A percentile compares a stretch with the other conserved stretches of the same genome.
These are phyloP conservation scores for Arthrocladium fulminans DNA, from an alignment of 2,329 filamentous ascomycete species.

Conservation along the genomic window DNA sequence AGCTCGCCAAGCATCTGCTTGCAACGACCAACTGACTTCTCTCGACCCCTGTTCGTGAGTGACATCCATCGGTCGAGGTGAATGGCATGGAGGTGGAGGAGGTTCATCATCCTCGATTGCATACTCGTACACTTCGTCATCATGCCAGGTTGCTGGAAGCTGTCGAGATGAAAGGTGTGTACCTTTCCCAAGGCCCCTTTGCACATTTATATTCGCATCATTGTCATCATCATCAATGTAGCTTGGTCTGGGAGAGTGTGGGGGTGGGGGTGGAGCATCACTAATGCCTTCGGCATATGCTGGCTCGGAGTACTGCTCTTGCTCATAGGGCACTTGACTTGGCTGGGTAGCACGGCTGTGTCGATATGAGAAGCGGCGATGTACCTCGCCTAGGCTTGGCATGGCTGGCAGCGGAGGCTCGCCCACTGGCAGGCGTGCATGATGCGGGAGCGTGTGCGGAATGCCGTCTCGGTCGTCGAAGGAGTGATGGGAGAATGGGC, in stretches of 20 bases:
- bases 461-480: slow-evolving; percentile 22
- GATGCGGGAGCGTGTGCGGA: slow-evolving; percentile 17
- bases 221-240: slow-evolving; percentile 14
- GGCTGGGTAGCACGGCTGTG: not conserved
- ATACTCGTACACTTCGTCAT: slow-evolving; percentile 3
- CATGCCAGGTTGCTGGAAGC: not conserved
- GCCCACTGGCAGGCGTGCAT: slow-evolving; percentile 15
- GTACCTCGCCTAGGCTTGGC: slow-evolving; percentile 4
- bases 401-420: slow-evolving; percentile 16
- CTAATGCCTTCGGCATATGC: not conserved
- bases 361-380: slow-evolving; percentile 1
- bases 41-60: slow-evolving; percentile 4
- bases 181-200: not conserved
- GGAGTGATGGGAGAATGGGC: slow-evolving; percentile 9
- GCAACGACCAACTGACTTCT: slow-evolving; percentile 15
- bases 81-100: slow-evolving; percentile 22
- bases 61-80: slow-evolving; percentile 19
- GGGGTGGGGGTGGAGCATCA: slow-evolving; percentile 17
- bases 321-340: not conserved
- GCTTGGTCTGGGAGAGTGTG: slow-evolving; percentile 18
- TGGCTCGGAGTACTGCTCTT: not conserved
- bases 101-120: slow-evolving; percentile 5
- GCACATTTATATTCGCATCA: not conserved
- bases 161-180: not conserved
- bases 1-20: slow-evolving; percentile 18